phyloP scores from a whole-genome alignment of 1,284 basidiomycete species.

The Apiotrichum brassicae region DNA sequence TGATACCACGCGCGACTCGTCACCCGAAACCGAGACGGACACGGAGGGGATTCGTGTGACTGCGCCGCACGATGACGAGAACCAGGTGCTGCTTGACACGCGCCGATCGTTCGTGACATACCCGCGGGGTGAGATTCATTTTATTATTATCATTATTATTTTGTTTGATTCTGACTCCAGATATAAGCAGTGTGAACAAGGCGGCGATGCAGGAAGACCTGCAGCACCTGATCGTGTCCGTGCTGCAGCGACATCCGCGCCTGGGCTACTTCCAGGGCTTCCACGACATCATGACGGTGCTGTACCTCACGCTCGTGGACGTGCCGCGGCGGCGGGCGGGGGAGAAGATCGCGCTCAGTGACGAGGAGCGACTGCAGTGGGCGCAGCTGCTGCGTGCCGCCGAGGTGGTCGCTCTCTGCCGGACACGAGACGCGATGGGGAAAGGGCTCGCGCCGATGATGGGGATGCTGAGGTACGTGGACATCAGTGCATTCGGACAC shows the following conservation, averaged over 20 bases:
- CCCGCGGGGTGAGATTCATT: constrained; percentile 61
- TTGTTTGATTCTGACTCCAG: no score
- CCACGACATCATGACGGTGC: constrained; percentile 82
- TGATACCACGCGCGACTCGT: background rate
- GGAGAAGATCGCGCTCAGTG: background rate
- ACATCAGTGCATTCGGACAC: no score
- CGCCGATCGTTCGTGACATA: constrained; percentile 84
- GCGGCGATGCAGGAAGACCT: constrained; percentile 60
- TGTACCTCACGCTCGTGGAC: constrained; percentile 66
- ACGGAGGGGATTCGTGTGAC: constrained; percentile 6
- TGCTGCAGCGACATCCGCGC: constrained; percentile 65
- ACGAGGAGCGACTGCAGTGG: constrained; percentile 43
- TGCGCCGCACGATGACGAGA: constrained; percentile 64
- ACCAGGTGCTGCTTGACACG: constrained; percentile 76
- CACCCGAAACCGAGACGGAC: constrained; percentile 2
- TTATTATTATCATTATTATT: no score
- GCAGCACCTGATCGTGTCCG: constrained; percentile 63
- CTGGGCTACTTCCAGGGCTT: constrained; percentile 90
- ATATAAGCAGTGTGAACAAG: constrained; percentile 31
- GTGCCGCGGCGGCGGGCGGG: constrained; percentile 3
- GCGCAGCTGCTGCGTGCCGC: constrained; percentile 59
- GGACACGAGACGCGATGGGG: constrained; percentile 85
- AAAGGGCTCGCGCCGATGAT: constrained; percentile 73
- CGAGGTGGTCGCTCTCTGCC: constrained; percentile 57
- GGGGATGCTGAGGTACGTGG: constrained; percentile 65